A percentile compares a stretch with the other conserved stretches of the same genome.
phyloP scores from a whole-genome alignment of 441 rosid species.

The Pelargonium cotyledonis region DNA sequence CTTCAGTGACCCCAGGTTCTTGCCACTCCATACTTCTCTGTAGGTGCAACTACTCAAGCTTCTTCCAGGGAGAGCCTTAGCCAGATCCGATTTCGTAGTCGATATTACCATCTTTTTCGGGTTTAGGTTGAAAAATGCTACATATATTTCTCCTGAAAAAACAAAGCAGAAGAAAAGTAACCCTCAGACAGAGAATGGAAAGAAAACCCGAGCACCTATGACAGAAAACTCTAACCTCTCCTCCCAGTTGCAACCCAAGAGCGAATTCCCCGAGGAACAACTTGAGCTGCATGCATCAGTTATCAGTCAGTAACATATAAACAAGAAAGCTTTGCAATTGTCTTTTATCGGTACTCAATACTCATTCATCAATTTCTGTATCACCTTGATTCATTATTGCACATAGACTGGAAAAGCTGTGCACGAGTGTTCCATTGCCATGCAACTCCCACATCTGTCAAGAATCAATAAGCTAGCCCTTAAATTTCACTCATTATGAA shows the following conservation, averaged over 20 bases:
- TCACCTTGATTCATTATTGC: constrained; percentile 44
- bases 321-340: constrained; percentile 2
- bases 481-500: not conserved
- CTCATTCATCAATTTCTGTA: not conserved
- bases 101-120: constrained; percentile 39
- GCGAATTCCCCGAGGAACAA: constrained; percentile 43
- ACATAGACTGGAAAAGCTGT: constrained; percentile 77
- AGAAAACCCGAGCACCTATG: too few species aligned
- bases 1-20: constrained; percentile 24
- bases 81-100: constrained; percentile 48
- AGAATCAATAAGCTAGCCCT: not conserved
- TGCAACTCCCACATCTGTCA: constrained; percentile 77
- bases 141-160: constrained; percentile 53
- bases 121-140: constrained; percentile 78
- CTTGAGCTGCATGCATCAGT: constrained; percentile 41
- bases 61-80: constrained; percentile 35
- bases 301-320: constrained; percentile 10
- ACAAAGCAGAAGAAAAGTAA: too few species aligned
- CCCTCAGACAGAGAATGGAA: too few species aligned
- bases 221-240: constrained; percentile 34
- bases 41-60: constrained; percentile 35
- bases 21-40: constrained; percentile 67
- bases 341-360: not conserved
- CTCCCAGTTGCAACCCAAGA: constrained; percentile 89
- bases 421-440: constrained; percentile 49